Evolutionary conservation across 176 grass and related monocot species (phyloP).

Genomic region (Elymus sibiricus): DNA sequence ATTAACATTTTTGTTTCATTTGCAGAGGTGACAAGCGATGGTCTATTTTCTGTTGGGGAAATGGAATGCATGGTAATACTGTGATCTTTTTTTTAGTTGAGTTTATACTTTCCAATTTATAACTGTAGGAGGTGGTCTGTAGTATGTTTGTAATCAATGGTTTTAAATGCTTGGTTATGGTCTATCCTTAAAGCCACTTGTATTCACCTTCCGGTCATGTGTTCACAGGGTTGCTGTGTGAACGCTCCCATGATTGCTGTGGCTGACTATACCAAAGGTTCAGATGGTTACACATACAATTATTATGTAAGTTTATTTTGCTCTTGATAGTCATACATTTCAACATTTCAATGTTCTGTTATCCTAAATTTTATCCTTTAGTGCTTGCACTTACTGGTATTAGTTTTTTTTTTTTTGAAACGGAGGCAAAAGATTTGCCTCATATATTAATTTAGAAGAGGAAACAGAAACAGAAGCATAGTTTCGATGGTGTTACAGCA

Average conservation of each 20-base stretch:
- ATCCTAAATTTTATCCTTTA: not conserved
- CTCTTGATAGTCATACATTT: not conserved
- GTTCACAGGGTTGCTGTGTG: conserved; percentile 68
- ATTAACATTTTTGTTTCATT: conserved; percentile 34
- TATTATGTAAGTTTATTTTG: conserved; percentile 66
- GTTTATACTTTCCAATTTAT: not conserved
- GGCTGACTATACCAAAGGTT: conserved; percentile 73
- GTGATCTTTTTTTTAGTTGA: not conserved
- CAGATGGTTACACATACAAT: conserved; percentile 75
- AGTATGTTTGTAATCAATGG: not conserved
- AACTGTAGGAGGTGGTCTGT: not conserved
- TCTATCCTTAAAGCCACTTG: not conserved
- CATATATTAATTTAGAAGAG: too few species aligned
- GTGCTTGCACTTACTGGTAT: not conserved
- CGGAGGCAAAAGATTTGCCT: too few species aligned
- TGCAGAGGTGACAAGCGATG: conserved; percentile 92
- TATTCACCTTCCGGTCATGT: not conserved
- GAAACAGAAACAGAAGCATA: too few species aligned
- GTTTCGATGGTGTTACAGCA: too few species aligned
- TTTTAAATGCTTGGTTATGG: not conserved
- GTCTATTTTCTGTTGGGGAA: conserved; percentile 94
- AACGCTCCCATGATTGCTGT: conserved; percentile 89
- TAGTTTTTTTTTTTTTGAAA: too few species aligned
- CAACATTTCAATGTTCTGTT: not conserved
- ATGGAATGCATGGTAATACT: conserved; percentile 95